These are phyloP conservation scores for Cladophialophora bantiana DNA, from an alignment of 2,329 filamentous ascomycete species.

Conservation along the genomic window DNA sequence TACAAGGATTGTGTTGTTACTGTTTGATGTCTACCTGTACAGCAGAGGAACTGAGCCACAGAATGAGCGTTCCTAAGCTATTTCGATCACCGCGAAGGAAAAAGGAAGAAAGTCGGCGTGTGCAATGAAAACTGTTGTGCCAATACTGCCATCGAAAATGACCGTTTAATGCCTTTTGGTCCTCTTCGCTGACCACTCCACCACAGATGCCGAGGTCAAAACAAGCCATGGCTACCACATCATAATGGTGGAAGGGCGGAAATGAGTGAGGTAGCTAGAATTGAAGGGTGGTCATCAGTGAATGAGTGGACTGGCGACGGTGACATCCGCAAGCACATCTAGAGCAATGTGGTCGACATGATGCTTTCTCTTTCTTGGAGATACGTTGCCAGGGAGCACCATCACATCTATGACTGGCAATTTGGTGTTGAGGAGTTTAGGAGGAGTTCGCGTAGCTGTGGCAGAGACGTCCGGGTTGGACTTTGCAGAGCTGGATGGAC, in stretches of 20 bases:
- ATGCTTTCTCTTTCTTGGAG: conserved; percentile 39
- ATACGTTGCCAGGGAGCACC: conserved; percentile 31
- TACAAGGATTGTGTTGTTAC: conserved; percentile 20
- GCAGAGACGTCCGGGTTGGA: conserved; percentile 25
- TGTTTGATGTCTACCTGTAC: conserved; percentile 28
- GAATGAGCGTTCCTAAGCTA: conserved; percentile 28
- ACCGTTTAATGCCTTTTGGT: conserved; percentile 15
- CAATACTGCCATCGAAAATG: conserved; percentile 15
- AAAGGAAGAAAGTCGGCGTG: conserved; percentile 1
- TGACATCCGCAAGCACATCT: conserved; percentile 41
- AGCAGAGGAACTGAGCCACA: conserved; percentile 13
- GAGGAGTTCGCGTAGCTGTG: conserved; percentile 26
- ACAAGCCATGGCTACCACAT: conserved; percentile 72
- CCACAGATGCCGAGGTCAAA: conserved; percentile 63
- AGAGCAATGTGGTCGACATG: conserved; percentile 36
- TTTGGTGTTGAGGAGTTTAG: conserved; percentile 22
- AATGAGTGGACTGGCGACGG: conserved; percentile 37
- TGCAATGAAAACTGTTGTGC: conserved; percentile 7
- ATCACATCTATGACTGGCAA: conserved; percentile 28
- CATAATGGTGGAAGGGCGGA: conserved; percentile 71
- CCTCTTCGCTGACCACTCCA: conserved; percentile 19
- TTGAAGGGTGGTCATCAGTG: conserved; percentile 27
- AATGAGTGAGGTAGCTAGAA: conserved; percentile 48
- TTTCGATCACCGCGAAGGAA: not conserved
- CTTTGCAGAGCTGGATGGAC: conserved; percentile 30